These are phyloP conservation scores for Agaricus subrufescens DNA, from an alignment of 768 basidiomycete genomes.

Conservation along the genomic window DNA sequence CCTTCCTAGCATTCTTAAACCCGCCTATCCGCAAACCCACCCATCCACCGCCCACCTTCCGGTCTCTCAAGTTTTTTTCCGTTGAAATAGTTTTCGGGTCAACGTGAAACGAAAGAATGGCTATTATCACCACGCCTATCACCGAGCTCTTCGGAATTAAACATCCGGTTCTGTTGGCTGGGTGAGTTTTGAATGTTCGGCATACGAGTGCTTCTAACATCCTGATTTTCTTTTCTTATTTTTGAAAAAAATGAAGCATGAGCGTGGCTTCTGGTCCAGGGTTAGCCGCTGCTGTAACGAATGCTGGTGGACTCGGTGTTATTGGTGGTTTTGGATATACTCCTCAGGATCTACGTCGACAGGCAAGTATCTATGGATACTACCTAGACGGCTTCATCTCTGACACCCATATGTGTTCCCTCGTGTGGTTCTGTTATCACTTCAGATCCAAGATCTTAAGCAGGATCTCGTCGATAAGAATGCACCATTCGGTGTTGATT, in stretches of 20 bases:
- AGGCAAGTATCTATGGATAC: constrained; percentile 38
- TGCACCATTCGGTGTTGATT: constrained; percentile 87
- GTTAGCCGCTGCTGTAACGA: constrained; percentile 90
- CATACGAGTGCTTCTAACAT: not conserved
- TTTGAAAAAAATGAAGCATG: constrained; percentile 29
- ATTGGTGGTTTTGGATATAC: constrained; percentile 90
- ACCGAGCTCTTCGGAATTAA: constrained; percentile 86
- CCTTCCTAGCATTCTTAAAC: too few species aligned
- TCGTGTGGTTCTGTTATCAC: constrained; percentile 7
- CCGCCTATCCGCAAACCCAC: too few species aligned
- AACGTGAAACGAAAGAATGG: constrained; percentile 32
- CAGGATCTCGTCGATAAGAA: constrained; percentile 66
- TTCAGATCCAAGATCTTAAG: constrained; percentile 71
- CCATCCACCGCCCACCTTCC: not conserved
- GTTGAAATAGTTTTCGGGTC: not conserved
- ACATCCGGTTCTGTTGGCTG: constrained; percentile 86
- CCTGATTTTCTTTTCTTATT: not conserved
- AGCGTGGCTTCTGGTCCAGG: constrained; percentile 56
- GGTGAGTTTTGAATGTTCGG: constrained; percentile 26
- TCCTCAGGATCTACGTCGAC: constrained; percentile 71
- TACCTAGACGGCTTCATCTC: not conserved
- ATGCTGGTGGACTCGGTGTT: constrained; percentile 90
- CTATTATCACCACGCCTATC: constrained; percentile 74
- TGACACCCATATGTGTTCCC: constrained; percentile 10
- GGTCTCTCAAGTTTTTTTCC: constrained; percentile 10